Percentiles rank a stretch among this genome's conserved stretches.
phyloP scores from a whole-genome alignment of 345 rosid species.

The Syzygium grande region DNA sequence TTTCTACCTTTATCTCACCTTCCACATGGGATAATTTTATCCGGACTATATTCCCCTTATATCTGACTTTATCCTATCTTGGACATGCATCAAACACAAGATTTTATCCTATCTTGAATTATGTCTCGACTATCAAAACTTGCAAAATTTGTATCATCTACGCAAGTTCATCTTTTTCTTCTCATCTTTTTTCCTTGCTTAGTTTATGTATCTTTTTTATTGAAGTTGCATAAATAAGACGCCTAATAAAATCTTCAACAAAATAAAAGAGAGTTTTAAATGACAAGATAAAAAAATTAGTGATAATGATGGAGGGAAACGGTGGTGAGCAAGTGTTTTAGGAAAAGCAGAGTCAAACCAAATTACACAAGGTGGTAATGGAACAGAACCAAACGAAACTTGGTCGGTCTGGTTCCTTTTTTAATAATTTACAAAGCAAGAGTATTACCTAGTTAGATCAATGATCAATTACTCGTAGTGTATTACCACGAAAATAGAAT shows the following conservation, averaged over 20 bases:
- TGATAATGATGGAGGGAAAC: no score
- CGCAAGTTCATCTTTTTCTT: background rate
- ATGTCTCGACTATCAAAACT: background rate
- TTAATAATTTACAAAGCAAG: no score
- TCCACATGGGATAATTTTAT: no score
- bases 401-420: no score
- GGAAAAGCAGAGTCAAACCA: no score
- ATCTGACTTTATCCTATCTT: no score
- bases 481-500: background rate
- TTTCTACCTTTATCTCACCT: no score
- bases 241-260: background rate
- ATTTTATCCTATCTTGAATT: no score
- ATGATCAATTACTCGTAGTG: background rate
- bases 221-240: background rate
- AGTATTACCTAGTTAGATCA: background rate
- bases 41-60: no score
- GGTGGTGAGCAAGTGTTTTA: no score
- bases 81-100: no score
- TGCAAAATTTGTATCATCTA: background rate
- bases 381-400: background rate
- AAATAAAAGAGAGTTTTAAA: background rate
- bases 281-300: background rate
- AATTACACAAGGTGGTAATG: background rate
- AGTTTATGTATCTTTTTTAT: background rate
- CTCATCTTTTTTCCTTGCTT: background rate